phyloP scores from a whole-genome alignment of 441 rosid species.

The Cnidoscolus chayamansa region DNA sequence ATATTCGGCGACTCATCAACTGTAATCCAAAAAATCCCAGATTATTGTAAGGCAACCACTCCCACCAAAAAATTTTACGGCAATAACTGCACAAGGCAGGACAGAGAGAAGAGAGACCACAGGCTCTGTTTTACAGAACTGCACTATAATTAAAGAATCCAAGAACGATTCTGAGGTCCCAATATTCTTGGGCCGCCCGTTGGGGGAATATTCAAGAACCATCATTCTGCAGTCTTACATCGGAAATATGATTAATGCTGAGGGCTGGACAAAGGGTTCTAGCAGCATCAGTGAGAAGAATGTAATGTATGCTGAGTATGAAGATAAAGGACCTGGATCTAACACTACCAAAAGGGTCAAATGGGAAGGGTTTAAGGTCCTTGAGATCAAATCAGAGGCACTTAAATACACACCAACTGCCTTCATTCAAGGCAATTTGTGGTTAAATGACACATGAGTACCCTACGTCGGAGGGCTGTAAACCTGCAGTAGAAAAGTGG shows the following conservation, averaged over 20 bases:
- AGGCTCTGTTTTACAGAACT: constrained; percentile 18
- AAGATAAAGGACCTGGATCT: constrained; percentile 20
- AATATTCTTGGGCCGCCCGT: constrained; percentile 9
- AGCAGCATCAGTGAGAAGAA: not conserved
- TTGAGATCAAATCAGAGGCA: constrained; percentile 3
- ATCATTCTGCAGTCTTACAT: not conserved
- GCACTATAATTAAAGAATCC: constrained; percentile 3
- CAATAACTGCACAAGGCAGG: constrained; percentile 17
- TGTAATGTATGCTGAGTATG: constrained; percentile 8
- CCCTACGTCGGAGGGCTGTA: not conserved
- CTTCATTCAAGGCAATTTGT: constrained; percentile 19
- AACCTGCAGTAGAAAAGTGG: not conserved
- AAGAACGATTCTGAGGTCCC: not conserved
- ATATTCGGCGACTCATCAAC: constrained; percentile 16
- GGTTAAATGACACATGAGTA: constrained; percentile 13
- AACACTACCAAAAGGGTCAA: constrained; percentile 6
- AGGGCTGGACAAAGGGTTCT: constrained; percentile 14
- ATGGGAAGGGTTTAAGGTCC: not conserved
- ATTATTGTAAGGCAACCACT: not conserved
- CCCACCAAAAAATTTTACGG: not conserved
- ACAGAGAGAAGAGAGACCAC: constrained; percentile 10
- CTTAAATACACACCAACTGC: not conserved
- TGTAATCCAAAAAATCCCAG: constrained; percentile 3
- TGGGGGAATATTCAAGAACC: constrained; percentile 4
- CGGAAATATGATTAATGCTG: not conserved